Percentiles rank a stretch among this genome's conserved stretches.
Conservation (phyloP, 805 yeast genomes). For the Grigorovia yakushimaensis region DNA sequence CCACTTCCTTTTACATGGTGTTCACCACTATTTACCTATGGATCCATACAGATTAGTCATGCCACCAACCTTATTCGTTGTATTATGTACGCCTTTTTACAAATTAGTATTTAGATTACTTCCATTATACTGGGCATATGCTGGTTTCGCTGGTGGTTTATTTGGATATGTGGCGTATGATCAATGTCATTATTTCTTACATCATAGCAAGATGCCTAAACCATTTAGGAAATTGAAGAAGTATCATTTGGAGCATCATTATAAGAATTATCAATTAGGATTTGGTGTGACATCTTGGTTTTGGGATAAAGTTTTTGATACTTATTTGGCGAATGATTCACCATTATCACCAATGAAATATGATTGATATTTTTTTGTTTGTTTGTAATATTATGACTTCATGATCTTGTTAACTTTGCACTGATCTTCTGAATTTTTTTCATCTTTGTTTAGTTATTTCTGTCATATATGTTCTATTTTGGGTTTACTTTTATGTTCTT, state of each 20-base stretch:
- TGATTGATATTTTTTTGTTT: conserved; percentile 10
- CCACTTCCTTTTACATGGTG: conserved; percentile 90
- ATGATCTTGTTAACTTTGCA: too few species aligned
- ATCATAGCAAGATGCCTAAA: conserved; percentile 74
- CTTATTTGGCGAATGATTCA: conserved; percentile 46
- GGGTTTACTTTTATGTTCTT: too few species aligned
- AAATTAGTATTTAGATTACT: conserved; percentile 62
- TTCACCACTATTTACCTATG: conserved; percentile 97
- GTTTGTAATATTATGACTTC: background rate
- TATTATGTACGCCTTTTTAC: conserved; percentile 73
- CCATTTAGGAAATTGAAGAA: conserved; percentile 73
- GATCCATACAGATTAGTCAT: conserved; percentile 85
- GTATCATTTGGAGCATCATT: conserved; percentile 94
- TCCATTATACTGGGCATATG: conserved; percentile 78
- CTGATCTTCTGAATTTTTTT: too few species aligned
- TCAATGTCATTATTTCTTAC: conserved; percentile 87
- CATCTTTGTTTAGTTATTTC: too few species aligned
- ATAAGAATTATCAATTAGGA: conserved; percentile 92
- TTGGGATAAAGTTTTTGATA: conserved; percentile 90
- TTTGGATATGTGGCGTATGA: conserved; percentile 91
- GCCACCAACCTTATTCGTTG: conserved; percentile 83
- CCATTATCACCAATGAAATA: conserved; percentile 30
- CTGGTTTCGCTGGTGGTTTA: conserved; percentile 92
- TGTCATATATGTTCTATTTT: too few species aligned
- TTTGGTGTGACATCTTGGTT: conserved; percentile 91